Evolutionary conservation across 2,329 filamentous ascomycete genomes (phyloP), one percentile per base, ranked within the genome.

Genomic region (Elsinoe ampelina): DNA sequence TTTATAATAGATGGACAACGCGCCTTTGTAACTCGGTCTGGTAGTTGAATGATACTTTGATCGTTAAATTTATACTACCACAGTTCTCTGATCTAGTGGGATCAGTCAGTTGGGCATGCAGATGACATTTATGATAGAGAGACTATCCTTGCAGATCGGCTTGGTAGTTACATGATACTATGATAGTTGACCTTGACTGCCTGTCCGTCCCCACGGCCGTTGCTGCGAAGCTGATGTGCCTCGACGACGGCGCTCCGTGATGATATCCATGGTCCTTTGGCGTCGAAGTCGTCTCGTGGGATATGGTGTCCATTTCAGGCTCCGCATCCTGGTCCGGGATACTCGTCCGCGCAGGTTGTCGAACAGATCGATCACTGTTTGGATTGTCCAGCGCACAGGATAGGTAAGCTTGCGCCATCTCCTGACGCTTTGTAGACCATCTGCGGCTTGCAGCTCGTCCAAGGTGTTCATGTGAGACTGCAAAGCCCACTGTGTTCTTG

Each of bases 401-500:
- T 55, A 51, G 15, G 43, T 52, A 2, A 19, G 7, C 19, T 17
- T 17, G 6, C 61, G 48, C 22, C 61, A 62, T 6, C 54, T 45
- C 11, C 62, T 35, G 12, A 59, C 60, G 2, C 55, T 52, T 11
- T 52, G 57, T 17, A 63, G 42, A n/a, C 62, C 61, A 10, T 41
- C 41, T 1, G 61, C 57, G 2, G 62, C 62, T 19, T 57, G 20
- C 8, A 12, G 20, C n/a, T 48, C 20, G 32, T 59, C 36, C 5
- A 61, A 57, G 3, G 70, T 72, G 11, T 63, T 67, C 5, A 73
- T 61, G 48, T 68, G 68, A 3, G 66, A 67, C 39, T 72, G 71
- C 22, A 69, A 65, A 39, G 67, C 71, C 71, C 71, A 72, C 60
- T 66, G 35, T 2, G 38, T n/a, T 8, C 26, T 57, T n/a, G 19